Evolutionary conservation across 2,329 filamentous ascomycete species (phyloP).

Genomic region (Aspergillus versicolor): DNA sequence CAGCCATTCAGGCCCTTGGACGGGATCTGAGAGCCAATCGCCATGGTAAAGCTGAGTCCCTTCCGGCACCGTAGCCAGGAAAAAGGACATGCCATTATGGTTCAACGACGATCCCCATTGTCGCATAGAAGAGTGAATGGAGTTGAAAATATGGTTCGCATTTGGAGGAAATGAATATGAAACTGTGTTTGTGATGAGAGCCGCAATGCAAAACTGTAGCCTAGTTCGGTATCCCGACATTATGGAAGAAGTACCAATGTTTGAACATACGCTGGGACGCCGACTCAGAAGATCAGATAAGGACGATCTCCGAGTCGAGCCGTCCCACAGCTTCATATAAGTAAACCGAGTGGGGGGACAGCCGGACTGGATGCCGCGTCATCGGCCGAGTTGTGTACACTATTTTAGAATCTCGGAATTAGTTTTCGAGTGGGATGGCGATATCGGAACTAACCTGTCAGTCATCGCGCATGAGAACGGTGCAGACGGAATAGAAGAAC

Average conservation of each 20-base stretch:
- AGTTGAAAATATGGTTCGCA: constrained; percentile 69
- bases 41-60: constrained; percentile 71
- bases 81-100: constrained; percentile 74
- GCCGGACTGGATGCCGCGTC: not conserved
- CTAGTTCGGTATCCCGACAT: not conserved
- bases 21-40: constrained; percentile 43
- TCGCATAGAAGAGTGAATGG: constrained; percentile 68
- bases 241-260: not conserved
- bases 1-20: constrained; percentile 65
- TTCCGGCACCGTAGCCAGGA: constrained; percentile 63
- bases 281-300: constrained; percentile 2
- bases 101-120: constrained; percentile 72
- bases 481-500: not conserved
- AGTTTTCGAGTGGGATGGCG: not conserved
- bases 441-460: not conserved
- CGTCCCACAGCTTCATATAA: not conserved
- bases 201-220: not conserved
- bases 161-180: constrained; percentile 38
- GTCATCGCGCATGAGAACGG: not conserved
- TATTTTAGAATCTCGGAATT: constrained; percentile 1
- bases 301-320: not conserved
- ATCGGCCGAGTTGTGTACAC: not conserved
- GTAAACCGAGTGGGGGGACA: not conserved
- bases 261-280: not conserved
- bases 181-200: not conserved